Evolutionary conservation across 192 early-diverging fungal genomes (phyloP).

Genomic region (Backusella macrospora): DNA sequence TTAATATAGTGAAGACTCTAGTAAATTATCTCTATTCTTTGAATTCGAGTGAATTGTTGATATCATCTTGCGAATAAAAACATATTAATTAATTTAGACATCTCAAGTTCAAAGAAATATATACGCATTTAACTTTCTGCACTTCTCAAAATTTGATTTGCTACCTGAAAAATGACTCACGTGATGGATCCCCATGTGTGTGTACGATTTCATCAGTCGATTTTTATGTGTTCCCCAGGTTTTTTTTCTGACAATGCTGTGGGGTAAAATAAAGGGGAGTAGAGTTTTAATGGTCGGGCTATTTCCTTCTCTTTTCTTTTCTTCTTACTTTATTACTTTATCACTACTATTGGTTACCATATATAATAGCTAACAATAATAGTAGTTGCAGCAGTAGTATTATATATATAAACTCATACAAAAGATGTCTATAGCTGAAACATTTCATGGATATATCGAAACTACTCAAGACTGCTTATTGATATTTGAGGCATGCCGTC

Average conservation of each 20-base stretch:
- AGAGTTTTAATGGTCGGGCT: neutral
- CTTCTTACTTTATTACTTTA: neutral
- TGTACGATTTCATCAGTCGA: neutral
- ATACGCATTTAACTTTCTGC: neutral
- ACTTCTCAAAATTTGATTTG: neutral
- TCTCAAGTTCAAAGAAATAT: no score
- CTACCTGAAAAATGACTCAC: neutral
- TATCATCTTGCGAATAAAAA: no score
- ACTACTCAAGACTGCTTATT: conserved; percentile 31
- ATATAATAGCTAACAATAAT: neutral
- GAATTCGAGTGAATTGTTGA: no score
- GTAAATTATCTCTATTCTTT: no score
- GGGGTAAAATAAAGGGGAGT: neutral
- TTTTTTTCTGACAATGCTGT: neutral
- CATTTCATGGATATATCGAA: conserved; percentile 37
- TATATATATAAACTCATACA: neutral
- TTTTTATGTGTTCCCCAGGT: neutral
- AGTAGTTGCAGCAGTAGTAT: neutral
- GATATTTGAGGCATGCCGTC: conserved; percentile 35
- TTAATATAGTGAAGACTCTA: no score
- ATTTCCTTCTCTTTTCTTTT: neutral
- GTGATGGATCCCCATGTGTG: neutral
- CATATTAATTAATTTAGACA: no score
- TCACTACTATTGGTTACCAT: neutral
- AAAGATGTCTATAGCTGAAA: conserved; percentile 22